Base-by-base conservation (phyloP, 768 basidiomycete species). In the Cubamyces lactineus region DNA sequence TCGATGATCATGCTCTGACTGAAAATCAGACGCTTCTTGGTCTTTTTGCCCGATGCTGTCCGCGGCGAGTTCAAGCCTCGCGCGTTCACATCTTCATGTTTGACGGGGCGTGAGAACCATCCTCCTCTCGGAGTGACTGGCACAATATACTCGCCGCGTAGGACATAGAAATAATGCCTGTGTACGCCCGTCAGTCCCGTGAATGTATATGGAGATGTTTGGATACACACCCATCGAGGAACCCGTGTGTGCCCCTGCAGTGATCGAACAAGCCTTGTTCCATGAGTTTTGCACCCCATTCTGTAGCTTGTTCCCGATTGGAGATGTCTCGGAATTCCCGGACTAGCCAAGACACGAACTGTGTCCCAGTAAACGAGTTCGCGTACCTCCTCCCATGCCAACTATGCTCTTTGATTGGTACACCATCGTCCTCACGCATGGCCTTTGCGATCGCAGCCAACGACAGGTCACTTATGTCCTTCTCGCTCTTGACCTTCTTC, bases 1-100 rank as follows among this genome's bases (percentile, higher is more conserved):
- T 98, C 94, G 59, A 97, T 88, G 24, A 95, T 84, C 84, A 92
- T 89, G n/a, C 85, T 92, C 70, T 96, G 91, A 69, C 91, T 94
- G 63, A 98, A 76, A 49, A 89, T 87, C 24, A 91, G 74, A 21
- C 83, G 82, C 69, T 85, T 89, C 74, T 79, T 60, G 56, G 76
- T 72, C 62, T 78, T 82, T 59, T 80, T 61, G 15, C 59, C 63
- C 3, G 67, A 60, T 0, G 57, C 42, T 12, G 62, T 57, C 23
- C 59, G 50, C 1, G 63, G 63, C 1, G 63, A 64, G 43, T 56
- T 58, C n/a, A 53, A 21, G 3, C 39, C 69, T 57, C 49, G 52
- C 21, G 43, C 48, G 26, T 41, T 75, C 67, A 38, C 84, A 82
- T n/a, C 79, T 80, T 47, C 78, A 72, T n/a, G 77, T 72, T 61